phyloP scores from a whole-genome alignment of 2,329 filamentous ascomycete species.

The Colletotrichum abscissum region DNA sequence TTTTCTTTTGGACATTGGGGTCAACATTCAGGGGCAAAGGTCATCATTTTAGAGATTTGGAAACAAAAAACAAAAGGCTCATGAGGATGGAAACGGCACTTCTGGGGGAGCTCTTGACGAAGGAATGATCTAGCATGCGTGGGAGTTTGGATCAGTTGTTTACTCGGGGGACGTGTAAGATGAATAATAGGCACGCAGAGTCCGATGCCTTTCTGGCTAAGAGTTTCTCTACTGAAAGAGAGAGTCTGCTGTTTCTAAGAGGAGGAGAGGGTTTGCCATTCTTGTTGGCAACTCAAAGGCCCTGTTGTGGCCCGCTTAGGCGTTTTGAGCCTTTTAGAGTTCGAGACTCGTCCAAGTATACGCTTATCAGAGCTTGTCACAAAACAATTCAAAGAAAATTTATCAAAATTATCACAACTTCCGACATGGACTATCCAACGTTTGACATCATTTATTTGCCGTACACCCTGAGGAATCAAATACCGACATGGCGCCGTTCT shows the following conservation, averaged over 20 bases:
- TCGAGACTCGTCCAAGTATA: slow-evolving; percentile 14
- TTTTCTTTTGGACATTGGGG: slow-evolving; percentile 9
- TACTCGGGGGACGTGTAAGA: slow-evolving; percentile 23
- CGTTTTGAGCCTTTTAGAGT: neutral
- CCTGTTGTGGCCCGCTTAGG: neutral
- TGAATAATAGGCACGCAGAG: slow-evolving; percentile 15
- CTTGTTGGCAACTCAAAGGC: neutral
- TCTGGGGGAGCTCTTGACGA: slow-evolving; percentile 17
- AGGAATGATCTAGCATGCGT: slow-evolving; percentile 27
- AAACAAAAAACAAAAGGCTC: neutral
- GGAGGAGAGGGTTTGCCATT: neutral
- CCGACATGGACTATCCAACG: neutral
- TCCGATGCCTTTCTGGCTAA: neutral
- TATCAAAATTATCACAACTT: neutral
- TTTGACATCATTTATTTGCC: neutral
- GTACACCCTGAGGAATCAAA: neutral
- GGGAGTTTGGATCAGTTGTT: slow-evolving; percentile 24
- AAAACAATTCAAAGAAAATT: neutral
- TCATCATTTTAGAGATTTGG: slow-evolving; percentile 14
- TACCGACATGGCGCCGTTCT: neutral
- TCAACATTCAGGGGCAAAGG: neutral
- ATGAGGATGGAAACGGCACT: slow-evolving; percentile 19
- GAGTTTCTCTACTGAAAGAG: neutral
- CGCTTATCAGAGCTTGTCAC: slow-evolving; percentile 22
- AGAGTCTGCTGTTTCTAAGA: neutral